Evolutionary conservation across 345 rosid genomes (phyloP).

Genomic region (Dovyalis caffra): DNA sequence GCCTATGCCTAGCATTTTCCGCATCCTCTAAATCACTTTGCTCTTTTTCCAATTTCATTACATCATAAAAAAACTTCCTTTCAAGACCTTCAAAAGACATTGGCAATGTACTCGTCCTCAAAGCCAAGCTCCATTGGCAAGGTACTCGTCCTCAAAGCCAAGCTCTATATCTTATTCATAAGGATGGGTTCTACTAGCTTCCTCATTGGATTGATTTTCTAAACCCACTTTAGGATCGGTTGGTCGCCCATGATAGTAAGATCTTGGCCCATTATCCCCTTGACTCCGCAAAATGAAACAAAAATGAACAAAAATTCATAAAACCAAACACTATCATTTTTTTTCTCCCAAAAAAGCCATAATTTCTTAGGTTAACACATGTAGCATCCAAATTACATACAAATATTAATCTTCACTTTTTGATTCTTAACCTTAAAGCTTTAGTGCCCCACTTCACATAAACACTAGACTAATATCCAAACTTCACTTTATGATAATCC

Average conservation of each 20-base stretch:
- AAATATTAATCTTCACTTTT: not conserved
- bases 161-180: conserved; percentile 26
- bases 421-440: not conserved
- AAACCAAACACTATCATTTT: not conserved
- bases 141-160: conserved; percentile 23
- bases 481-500: not conserved
- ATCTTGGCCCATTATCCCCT: conserved; percentile 11
- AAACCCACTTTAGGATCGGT: conserved; percentile 5
- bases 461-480: not conserved
- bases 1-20: conserved; percentile 22
- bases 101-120: conserved; percentile 3
- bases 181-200: conserved; percentile 9
- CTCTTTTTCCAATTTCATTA: conserved; percentile 17
- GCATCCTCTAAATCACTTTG: conserved; percentile 26
- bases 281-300: conserved; percentile 1
- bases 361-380: not conserved
- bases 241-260: conserved; percentile 13
- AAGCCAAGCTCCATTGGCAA: too few species aligned
- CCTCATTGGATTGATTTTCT: conserved; percentile 4
- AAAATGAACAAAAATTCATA: not conserved
- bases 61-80: conserved; percentile 21
- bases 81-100: conserved; percentile 26
- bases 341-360: not conserved
- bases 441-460: not conserved
- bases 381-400: not conserved